These are phyloP conservation scores for Talaromyces trachyspermus DNA, from an alignment of 495 filamentous ascomycete genomes.

Conservation along the genomic window DNA sequence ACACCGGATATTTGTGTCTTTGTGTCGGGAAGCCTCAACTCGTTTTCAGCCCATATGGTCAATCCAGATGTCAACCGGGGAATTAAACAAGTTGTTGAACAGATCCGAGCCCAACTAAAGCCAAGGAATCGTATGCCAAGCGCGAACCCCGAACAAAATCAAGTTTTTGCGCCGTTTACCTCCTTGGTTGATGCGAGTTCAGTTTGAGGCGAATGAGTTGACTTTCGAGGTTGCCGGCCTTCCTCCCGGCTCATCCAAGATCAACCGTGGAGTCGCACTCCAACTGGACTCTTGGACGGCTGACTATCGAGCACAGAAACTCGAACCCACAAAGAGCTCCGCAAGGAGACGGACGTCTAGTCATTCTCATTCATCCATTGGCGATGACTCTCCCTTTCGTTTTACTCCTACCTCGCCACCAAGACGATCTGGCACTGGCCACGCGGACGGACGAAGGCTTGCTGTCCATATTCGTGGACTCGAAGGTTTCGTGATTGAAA, in stretches of 20 bases:
- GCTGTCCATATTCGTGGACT: slow-evolving; percentile 73
- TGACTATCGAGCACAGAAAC: slow-evolving; percentile 79
- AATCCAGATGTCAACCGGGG: slow-evolving; percentile 87
- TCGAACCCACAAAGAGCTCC: slow-evolving; percentile 54
- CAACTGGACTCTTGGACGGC: slow-evolving; percentile 87
- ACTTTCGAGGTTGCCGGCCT: slow-evolving; percentile 86
- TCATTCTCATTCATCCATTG: slow-evolving; percentile 34
- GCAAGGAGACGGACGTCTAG: slow-evolving; percentile 48
- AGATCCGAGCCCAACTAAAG: slow-evolving; percentile 59
- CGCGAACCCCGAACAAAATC: slow-evolving; percentile 38
- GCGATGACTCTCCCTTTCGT: slow-evolving; percentile 42
- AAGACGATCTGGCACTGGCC: slow-evolving; percentile 44
- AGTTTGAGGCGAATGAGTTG: slow-evolving; percentile 80
- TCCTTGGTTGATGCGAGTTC: slow-evolving; percentile 74
- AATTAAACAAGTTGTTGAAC: slow-evolving; percentile 80
- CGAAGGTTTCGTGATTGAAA: slow-evolving; percentile 85
- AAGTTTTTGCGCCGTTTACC: slow-evolving; percentile 75
- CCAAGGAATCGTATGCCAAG: slow-evolving; percentile 52
- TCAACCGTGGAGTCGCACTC: slow-evolving; percentile 71
- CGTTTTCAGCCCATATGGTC: slow-evolving; percentile 82
- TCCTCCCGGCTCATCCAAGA: slow-evolving; percentile 69
- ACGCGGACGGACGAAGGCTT: slow-evolving; percentile 78
- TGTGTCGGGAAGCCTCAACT: slow-evolving; percentile 72
- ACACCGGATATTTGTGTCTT: slow-evolving; percentile 78
- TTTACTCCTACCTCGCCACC: slow-evolving; percentile 56